Evolutionary conservation across 495 filamentous ascomycete species (phyloP), one percentile per base, ranked within the genome.

Genomic region (Pseudoneurospora amorphoporcata): DNA sequence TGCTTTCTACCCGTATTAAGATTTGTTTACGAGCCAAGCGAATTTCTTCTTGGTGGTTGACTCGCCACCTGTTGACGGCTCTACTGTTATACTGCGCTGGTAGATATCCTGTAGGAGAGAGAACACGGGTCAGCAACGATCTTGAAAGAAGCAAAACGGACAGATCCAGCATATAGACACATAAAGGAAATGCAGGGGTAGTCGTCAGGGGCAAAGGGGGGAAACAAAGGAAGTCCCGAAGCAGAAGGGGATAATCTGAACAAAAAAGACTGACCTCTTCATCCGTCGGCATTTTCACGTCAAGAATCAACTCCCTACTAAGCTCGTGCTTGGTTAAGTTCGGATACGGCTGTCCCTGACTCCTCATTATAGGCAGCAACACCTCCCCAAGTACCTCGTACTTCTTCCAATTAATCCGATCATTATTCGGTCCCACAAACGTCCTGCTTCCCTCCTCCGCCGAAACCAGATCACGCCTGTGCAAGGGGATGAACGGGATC

Each of bases 371-470:
- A 5, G 92, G 91, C 70, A 97, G 86, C 69, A 99, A 87, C 35
- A 97, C 91, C 72, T 98, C 94, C 5, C 94, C 93, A 83, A 98
- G 90, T 23, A 99, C 91, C 83, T 98, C 94, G 75, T 98, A 98
- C 77, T 99, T 99, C 83, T 91, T 94, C 95, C 95, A 99, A 78
- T 98, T 98, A 77, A 99, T 93, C 47, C 92, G 86, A 72, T 91
- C 89, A 19, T 84, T 86, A 72, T 91, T 89, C 32, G 91, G 87
- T 29, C 90, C 90, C 10, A 97, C 84, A 78, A 96, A 94, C 14
- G 95, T 98, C 73, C 87, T 86, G 80, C 95, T 98, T 32, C 95
- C 95, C 81, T 96, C 92, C 78, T 97, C 93, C 5, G 95, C 95
- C 23, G 91, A 91, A 7, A 97, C 93, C 39, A 99, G 84, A 81